Percentiles rank a stretch among this genome's conserved stretches.
Evolutionary conservation across 768 basidiomycete species (phyloP).

Genomic region (Panaeolus cyanescens): DNA sequence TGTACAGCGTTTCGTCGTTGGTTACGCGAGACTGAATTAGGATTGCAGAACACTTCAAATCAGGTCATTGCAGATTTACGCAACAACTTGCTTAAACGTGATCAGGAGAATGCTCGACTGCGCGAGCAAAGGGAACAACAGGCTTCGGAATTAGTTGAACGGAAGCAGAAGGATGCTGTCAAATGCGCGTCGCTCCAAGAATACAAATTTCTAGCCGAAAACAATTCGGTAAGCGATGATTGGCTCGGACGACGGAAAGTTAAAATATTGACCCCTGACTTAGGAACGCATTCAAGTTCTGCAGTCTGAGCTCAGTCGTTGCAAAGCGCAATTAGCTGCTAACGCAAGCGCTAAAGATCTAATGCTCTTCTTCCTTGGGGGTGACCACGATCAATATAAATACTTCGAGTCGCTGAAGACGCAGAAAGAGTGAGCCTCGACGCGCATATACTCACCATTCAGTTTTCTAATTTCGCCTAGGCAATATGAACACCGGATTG

Average conservation of each 20-base stretch:
- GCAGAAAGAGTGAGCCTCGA: conserved; percentile 52
- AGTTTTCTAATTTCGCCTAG: conserved; percentile 35
- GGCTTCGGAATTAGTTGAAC: conserved; percentile 65
- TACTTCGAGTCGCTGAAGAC: conserved; percentile 56
- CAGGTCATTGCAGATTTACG: conserved; percentile 67
- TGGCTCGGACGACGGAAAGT: background rate
- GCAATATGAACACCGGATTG: conserved; percentile 48
- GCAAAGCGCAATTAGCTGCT: conserved; percentile 79
- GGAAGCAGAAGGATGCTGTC: conserved; percentile 61
- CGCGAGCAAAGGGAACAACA: conserved; percentile 74
- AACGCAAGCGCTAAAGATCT: conserved; percentile 70
- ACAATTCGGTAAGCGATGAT: conserved; percentile 48
- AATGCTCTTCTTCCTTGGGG: conserved; percentile 67
- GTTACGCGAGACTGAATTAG: background rate
- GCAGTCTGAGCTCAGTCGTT: conserved; percentile 69
- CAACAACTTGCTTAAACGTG: conserved; percentile 58
- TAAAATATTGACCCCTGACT: conserved; percentile 11
- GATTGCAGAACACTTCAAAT: conserved; percentile 27
- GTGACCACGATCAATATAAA: conserved; percentile 49
- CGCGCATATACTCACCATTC: background rate
- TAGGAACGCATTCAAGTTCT: conserved; percentile 76
- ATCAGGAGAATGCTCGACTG: conserved; percentile 65
- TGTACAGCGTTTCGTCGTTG: conserved; percentile 21
- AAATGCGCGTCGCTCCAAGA: conserved; percentile 65
- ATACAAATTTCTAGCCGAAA: conserved; percentile 63